Evolutionary conservation across 1,139 yeast genomes (phyloP).

Genomic region (Yamadazyma atmosphaerica): DNA sequence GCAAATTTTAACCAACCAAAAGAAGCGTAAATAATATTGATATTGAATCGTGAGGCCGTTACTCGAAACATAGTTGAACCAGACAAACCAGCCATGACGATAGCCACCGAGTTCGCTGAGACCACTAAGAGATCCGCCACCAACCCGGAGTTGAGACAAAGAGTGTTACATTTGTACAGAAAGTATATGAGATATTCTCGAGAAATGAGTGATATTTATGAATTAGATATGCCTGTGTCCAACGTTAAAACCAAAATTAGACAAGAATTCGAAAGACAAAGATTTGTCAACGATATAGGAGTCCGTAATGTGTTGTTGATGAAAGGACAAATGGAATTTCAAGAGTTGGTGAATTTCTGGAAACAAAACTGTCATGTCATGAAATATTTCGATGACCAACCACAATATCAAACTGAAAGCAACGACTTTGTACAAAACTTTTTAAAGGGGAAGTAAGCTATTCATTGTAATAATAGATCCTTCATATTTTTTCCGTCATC

Average conservation of each 20-base stretch:
- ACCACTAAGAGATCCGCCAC: conserved; percentile 70
- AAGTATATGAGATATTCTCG: conserved; percentile 65
- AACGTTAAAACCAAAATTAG: conserved; percentile 79
- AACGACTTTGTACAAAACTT: conserved; percentile 69
- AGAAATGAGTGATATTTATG: conserved; percentile 68
- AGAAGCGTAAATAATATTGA: conserved; percentile 12
- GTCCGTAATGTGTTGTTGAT: conserved; percentile 68
- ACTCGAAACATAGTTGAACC: no score
- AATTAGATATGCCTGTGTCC: conserved; percentile 81
- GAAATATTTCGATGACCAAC: conserved; percentile 75
- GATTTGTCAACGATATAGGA: conserved; percentile 67
- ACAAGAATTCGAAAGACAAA: conserved; percentile 85
- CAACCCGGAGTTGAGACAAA: conserved; percentile 58
- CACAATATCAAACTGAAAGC: conserved; percentile 48
- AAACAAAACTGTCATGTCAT: conserved; percentile 85
- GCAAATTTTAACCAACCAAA: conserved; percentile 16
- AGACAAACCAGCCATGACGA: conserved; percentile 41
- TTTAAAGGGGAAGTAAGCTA: conserved; percentile 53
- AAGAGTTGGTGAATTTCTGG: conserved; percentile 88
- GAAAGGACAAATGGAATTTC: conserved; percentile 91
- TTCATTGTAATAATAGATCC: neutral
- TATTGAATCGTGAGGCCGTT: no score
- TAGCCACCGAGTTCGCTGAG: conserved; percentile 83
- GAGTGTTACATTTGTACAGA: conserved; percentile 74
- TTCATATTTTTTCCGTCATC: neutral